These are phyloP conservation scores for Zancudomyces culisetae DNA, from an alignment of 371 early-diverging fungal species.

Conservation along the genomic window DNA sequence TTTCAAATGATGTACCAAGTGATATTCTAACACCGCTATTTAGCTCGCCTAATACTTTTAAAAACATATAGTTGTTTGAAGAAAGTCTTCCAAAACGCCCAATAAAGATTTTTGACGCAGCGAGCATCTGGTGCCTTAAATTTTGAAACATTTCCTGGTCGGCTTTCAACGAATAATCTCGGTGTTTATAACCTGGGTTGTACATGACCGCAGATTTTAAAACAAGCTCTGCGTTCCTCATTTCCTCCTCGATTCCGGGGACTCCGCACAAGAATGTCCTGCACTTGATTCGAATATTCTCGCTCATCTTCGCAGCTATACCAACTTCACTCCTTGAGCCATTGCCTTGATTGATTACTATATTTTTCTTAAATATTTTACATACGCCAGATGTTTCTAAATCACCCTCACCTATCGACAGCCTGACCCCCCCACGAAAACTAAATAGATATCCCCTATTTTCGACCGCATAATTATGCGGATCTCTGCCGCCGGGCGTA, in stretches of 20 bases:
- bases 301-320: slow-evolving; percentile 7
- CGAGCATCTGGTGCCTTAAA: background rate
- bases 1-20: slow-evolving; percentile 19
- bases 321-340: background rate
- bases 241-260: slow-evolving; percentile 8
- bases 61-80: slow-evolving; percentile 10
- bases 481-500: slow-evolving; percentile 22
- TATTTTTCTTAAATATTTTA: background rate
- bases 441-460: slow-evolving; percentile 24
- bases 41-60: slow-evolving; percentile 18
- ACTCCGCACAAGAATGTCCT: slow-evolving; percentile 22
- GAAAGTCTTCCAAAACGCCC: background rate
- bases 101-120: background rate
- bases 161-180: background rate
- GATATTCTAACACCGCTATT: slow-evolving; percentile 22
- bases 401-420: slow-evolving; percentile 20
- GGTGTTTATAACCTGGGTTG: background rate
- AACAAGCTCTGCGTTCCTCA: background rate
- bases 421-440: slow-evolving; percentile 25
- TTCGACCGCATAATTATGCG: slow-evolving; percentile 17
- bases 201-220: background rate
- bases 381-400: background rate
- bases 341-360: background rate
- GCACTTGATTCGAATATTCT: slow-evolving; percentile 19
- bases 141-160: background rate